Evolutionary conservation across 2,329 filamentous ascomycete genomes (phyloP).

Genomic region (Aspergillus tubingensis): DNA sequence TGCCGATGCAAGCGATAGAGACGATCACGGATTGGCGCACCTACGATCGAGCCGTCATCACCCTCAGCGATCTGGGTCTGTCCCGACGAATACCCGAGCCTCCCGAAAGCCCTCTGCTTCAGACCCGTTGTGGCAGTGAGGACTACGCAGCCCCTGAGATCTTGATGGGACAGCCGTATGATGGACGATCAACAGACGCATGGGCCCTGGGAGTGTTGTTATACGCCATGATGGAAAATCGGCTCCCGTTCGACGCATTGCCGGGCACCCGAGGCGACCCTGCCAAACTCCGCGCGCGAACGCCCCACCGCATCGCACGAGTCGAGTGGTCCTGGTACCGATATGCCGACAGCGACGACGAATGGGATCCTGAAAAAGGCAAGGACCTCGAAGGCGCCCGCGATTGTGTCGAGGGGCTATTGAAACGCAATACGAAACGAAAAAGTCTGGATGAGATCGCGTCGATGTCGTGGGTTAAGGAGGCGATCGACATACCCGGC

Average conservation of each 20-base stretch:
- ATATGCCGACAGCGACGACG: constrained; percentile 79
- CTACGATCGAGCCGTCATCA: constrained; percentile 81
- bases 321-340: constrained; percentile 95
- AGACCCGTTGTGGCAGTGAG: constrained; percentile 90
- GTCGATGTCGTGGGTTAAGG: constrained; percentile 72
- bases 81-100: constrained; percentile 75
- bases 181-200: constrained; percentile 86
- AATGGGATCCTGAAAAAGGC: constrained; percentile 73
- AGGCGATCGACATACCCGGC: constrained; percentile 68
- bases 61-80: constrained; percentile 87
- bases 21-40: constrained; percentile 68
- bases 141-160: constrained; percentile 98
- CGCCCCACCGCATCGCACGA: constrained; percentile 90
- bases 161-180: constrained; percentile 91
- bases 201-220: constrained; percentile 94
- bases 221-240: constrained; percentile 90
- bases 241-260: constrained; percentile 87
- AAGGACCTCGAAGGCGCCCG: constrained; percentile 72
- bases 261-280: constrained; percentile 73
- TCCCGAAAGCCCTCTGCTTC: constrained; percentile 80
- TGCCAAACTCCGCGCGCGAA: constrained; percentile 74
- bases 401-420: constrained; percentile 76
- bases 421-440: constrained; percentile 79
- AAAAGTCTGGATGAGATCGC: constrained; percentile 75
- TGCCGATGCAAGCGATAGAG: constrained; percentile 68